phyloP scores from a whole-genome alignment of 345 rosid species.

The Cardamine chenopodiifolia region DNA sequence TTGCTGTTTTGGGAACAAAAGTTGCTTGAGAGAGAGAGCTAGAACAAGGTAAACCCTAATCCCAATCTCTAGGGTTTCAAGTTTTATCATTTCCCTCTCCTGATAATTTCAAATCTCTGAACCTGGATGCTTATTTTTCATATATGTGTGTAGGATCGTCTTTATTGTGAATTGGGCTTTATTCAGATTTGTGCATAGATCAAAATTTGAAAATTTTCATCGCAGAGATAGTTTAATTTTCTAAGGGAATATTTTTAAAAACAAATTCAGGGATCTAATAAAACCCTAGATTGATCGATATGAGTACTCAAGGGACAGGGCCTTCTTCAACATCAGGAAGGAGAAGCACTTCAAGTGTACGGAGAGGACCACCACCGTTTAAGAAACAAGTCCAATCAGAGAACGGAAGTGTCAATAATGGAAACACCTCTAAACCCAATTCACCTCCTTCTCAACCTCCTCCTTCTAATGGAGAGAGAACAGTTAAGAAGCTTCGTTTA shows the following conservation, averaged over 20 bases:
- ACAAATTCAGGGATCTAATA: conserved; percentile 14
- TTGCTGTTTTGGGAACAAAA: conserved; percentile 1
- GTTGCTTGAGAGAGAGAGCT: conserved; percentile 20
- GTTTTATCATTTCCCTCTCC: conserved; percentile 6
- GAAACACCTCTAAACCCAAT: conserved; percentile 61
- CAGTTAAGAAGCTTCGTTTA: conserved; percentile 84
- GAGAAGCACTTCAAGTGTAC: conserved; percentile 52
- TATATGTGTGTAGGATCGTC: not conserved
- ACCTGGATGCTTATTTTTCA: not conserved
- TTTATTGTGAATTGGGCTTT: conserved; percentile 1
- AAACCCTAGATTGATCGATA: not conserved
- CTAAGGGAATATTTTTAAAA: conserved; percentile 12
- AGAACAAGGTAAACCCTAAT: conserved; percentile 35
- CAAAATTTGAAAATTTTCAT: not conserved
- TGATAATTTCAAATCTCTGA: not conserved
- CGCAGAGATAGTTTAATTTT: not conserved
- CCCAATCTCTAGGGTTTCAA: conserved; percentile 18
- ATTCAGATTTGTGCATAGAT: not conserved
- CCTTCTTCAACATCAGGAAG: conserved; percentile 53
- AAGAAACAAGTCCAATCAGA: conserved; percentile 58
- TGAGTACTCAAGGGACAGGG: conserved; percentile 67
- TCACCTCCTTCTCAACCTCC: conserved; percentile 65
- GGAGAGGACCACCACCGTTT: conserved; percentile 53
- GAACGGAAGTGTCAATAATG: conserved; percentile 54
- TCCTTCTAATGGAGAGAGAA: conserved; percentile 67